Base-by-base conservation (phyloP, 2,329 filamentous ascomycete genomes). In the Fusarium sp. region DNA sequence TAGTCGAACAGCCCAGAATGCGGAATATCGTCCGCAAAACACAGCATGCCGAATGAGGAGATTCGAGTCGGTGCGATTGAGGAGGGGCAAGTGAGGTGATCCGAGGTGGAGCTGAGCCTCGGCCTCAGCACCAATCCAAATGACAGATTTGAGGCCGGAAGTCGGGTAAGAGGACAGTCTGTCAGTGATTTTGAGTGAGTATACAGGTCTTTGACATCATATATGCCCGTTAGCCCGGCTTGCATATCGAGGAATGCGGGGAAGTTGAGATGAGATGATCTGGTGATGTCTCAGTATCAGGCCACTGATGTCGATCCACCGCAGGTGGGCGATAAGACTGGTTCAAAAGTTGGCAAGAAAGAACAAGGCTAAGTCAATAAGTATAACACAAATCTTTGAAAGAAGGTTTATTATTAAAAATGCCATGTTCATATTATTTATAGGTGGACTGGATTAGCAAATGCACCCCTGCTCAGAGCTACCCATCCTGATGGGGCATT, bases 171-270 rank as follows among this genome's bases (percentile, higher is more conserved):
- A 40, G 62, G 53, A 22, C 14, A 11, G 12, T 52, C 13, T 16
- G 47, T 37, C 12, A 9, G 8, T 6, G 16, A 27, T 6, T 20
- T 24, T 22, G 20, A 27, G 49, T 12, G 20, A 12, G 22, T 25
- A 10, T 51, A 13, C 25, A 7, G 24, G 22, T 5, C 14, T 48
- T 48, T 60, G 32, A 44, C 18, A 40, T 25, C 3, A n/a, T 14
- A 10, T 29, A 60, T 65, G 42, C 30, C 63, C 63, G 55, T 54
- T 66, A 13, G 54, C 41, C 63, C 63, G 61, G 9, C 20, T 32
- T 66, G 55, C 61, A 65, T 45, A 4, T 6, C 11, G 22, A 30
- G 34, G 49, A 49, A 41, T 57, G 61, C 61, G 59, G 59, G 61
- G 61, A 64, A 62, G 29, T 34, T 34, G 9, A 34, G 32, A 16